Evolutionary conservation across 2,329 filamentous ascomycete genomes (phyloP), one percentile per base, ranked within the genome.

Genomic region (Plenodomus tracheiphilus): DNA sequence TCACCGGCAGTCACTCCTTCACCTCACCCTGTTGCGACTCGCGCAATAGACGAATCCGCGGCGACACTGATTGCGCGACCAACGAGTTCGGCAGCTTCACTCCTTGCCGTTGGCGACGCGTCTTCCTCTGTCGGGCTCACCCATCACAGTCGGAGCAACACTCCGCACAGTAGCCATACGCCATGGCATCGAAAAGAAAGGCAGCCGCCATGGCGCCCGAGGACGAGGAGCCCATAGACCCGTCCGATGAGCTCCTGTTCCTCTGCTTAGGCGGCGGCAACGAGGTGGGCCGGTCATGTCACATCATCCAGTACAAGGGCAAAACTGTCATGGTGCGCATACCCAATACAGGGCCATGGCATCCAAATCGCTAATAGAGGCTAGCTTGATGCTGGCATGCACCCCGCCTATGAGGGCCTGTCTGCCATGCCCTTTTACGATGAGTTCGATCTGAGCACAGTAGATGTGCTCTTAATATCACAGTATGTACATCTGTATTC

Each of bases 221-320:
- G 19, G 82, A 86, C 36, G 91, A 97, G 49, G 91, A 97, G 65
- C 90, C 91, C 1, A 87, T 96, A 49, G 93, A 97, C 65, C 91
- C 94, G 4, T 85, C 91, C 1, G 94, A 99, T 69, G 91, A 97
- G 78, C 83, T 99, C 49, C 89, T 91, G 77, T 99, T 99, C 67
- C 82, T 96, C 46, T 95, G 91, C 65, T 79, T 99, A 32, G 94
- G 94, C 53, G 94, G 94, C 53, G 94, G 94, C 61, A 97, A 97
- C 73, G 94, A 99, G 75, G 94, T 99, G 54, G 94, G 94, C 45
- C 83, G 94, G 59, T 97, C 94, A 59, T 97, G 94, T 74, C 94
- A 99, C 71, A 96, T 99, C 63, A 86, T 99, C 51, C 91, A 97
- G 69, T 99, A 99, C 82, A 99, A 97, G 76, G 94, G 94, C 54